Evolutionary conservation across 148 eudicot species (phyloP), one percentile per base, ranked within the genome.

Genomic region (Heliosperma pusillum): DNA sequence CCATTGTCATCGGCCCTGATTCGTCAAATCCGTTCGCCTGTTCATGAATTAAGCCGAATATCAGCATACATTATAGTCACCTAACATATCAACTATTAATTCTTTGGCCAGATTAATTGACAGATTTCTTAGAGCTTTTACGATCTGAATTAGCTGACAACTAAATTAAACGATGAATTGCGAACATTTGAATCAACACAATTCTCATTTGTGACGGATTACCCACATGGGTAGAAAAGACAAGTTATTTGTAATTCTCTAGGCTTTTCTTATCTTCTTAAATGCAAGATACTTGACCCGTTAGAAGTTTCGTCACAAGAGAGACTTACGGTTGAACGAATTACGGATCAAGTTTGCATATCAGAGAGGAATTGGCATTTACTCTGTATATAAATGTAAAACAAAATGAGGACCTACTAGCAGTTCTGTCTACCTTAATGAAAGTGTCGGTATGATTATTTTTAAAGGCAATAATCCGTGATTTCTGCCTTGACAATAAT

Each of bases 11-110:
- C 45, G 27, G 22, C 25, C 63, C 86, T 47, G 66, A 71, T n/a
- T 64, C 81, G 6, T 68, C 82, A 0, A 53, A 44, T 16, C 88
- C 84, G 75, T 88, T 88, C 33, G 91, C 93, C 97, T 95, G 89
- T 47, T 79, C 59, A 73, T 10, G 2, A 52, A 17, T 40, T 42
- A n/a, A 75, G 3, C 1, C 22, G 12, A 10, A 7, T 40, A 45
- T 62, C 56, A 71, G 72, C 36, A 21, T 50, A 47, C 15, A 63
- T 13, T 3, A 13, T 0, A 63, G 20, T 63, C 24, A 58, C 12
- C 26, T 3, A 58, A 47, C 16, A 33, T 3, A 33, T 1, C 40
- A 33, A 3, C 40, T 33, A 10, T 1, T 17, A 10, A 50, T 50
- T n/a, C n/a, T n/a, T n/a, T n/a, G n/a, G n/a, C n/a, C n/a, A n/a